Conservation (phyloP, 495 filamentous ascomycete genomes). For the Aspergillus sparsus region DNA sequence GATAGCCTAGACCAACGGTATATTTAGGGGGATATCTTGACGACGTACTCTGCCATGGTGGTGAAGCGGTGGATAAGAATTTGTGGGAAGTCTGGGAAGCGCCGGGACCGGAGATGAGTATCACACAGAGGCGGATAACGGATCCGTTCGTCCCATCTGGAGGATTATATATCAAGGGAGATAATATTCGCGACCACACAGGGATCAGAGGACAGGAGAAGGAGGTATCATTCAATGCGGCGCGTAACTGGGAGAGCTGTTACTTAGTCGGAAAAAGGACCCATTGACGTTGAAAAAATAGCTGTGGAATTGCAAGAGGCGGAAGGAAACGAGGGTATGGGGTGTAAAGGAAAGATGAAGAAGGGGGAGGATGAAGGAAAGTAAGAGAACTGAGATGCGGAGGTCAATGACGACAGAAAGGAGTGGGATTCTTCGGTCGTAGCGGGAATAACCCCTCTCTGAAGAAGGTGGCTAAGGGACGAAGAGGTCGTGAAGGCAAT, state of each 20-base stretch:
- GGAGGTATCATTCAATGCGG: constrained; percentile 16
- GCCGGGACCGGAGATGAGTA: constrained; percentile 15
- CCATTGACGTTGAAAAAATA: constrained; percentile 21
- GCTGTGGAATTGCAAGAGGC: constrained; percentile 5
- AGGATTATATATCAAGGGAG: constrained; percentile 10
- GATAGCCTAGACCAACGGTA: constrained; percentile 1
- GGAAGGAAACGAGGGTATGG: constrained; percentile 13
- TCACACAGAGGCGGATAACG: constrained; percentile 23
- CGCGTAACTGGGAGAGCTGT: constrained; percentile 23
- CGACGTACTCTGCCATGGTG: constrained; percentile 52
- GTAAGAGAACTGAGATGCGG: constrained; percentile 2
- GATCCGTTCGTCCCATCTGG: constrained; percentile 19
- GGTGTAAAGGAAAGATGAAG: not conserved
- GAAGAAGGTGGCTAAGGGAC: constrained; percentile 10
- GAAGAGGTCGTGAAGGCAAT: constrained; percentile 1
- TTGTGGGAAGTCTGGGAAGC: constrained; percentile 13
- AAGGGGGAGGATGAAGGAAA: not conserved
- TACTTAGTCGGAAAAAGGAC: constrained; percentile 19
- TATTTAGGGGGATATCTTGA: not conserved
- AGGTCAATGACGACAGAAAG: constrained; percentile 18
- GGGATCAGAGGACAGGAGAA: constrained; percentile 9
- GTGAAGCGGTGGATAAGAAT: constrained; percentile 18
- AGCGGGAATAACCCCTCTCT: constrained; percentile 18
- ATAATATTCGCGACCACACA: constrained; percentile 11
- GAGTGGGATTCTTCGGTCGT: constrained; percentile 16